Evolutionary conservation across 768 basidiomycete genomes (phyloP), one percentile per base, ranked within the genome.

Genomic region (Trametes cingulata): DNA sequence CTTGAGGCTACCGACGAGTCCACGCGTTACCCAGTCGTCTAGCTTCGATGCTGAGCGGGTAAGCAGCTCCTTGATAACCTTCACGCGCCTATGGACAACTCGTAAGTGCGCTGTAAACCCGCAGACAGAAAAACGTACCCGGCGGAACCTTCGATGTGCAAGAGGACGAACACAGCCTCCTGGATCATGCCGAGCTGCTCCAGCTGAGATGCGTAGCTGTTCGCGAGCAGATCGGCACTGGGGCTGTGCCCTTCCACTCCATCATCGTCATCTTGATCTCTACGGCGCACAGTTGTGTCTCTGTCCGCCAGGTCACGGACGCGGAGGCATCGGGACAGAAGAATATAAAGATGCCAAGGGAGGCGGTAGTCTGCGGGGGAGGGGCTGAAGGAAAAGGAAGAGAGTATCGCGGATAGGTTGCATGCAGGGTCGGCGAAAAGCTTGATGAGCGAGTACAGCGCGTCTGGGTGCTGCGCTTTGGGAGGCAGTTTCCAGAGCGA

Each of bases 261-360:
- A 37, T 71, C 74, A 19, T 73, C 74, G 14, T 73, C 72, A 49
- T 73, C 72, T 56, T 74, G 61, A 62, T 72, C 63, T 25, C 76
- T 77, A 3, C 78, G 73, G 19, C 83, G 80, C 10, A 57, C 46
- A 24, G 61, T 37, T 3, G 36, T 47, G 36, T 79, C 81, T 10
- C 95, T 83, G 71, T 98, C 96, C n/a, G 85, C 84, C 65, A 96
- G 90, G 71, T 98, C 95, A 20, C 95, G 84, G 37, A 90, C 75
- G 25, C 88, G 80, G 76, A 97, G 85, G 60, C 88, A 90, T 24
- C 89, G 82, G 15, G 94, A 90, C 47, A 98, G 77, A 35, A 98
- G 77, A 55, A 94, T 83, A 72, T 96, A 98, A 35, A 98, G 69
- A 74, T 98, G 94, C 96, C 96, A 99, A 7, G 91, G 81, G 56